Percentiles rank a stretch among this genome's conserved stretches.
Conservation (phyloP, 257 asterid genomes). For the Fraxinus excelsior region DNA sequence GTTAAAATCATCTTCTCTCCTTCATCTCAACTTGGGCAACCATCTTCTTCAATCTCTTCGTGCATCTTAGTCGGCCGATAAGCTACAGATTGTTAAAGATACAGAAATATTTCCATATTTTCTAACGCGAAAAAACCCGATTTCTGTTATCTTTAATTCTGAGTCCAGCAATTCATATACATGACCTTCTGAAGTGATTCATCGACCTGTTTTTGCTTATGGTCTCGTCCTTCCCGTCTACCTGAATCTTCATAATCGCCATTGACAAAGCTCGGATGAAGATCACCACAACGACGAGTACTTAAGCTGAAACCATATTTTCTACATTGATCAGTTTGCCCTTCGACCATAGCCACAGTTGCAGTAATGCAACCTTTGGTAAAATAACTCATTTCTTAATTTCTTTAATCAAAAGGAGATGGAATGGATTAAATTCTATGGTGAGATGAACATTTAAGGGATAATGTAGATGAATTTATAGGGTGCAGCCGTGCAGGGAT, state of each 20-base stretch:
- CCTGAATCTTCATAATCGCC: background rate
- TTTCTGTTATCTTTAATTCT: conserved; percentile 1
- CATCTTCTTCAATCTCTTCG: background rate
- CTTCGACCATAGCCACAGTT: conserved; percentile 22
- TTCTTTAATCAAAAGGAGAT: background rate
- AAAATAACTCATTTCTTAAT: conserved; percentile 22
- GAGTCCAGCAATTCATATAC: conserved; percentile 40
- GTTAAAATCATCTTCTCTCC: background rate
- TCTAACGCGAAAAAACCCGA: background rate
- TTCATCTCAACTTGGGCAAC: background rate
- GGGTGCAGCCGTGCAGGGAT: conserved; percentile 11
- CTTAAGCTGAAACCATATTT: conserved; percentile 4
- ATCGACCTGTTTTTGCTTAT: conserved; percentile 20
- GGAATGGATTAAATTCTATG: background rate
- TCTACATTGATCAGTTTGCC: conserved; percentile 5
- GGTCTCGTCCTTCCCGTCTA: conserved; percentile 11
- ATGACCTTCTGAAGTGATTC: conserved; percentile 34
- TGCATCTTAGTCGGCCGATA: background rate
- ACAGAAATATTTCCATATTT: background rate
- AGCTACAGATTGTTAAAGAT: background rate
- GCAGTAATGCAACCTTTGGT: conserved; percentile 36
- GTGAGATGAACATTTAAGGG: background rate
- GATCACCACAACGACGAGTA: background rate
- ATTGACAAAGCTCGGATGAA: conserved; percentile 1
- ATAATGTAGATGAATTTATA: conserved; percentile 14